phyloP scores from a whole-genome alignment of 805 yeast genomes.

The Maudiozyma barnettii region DNA sequence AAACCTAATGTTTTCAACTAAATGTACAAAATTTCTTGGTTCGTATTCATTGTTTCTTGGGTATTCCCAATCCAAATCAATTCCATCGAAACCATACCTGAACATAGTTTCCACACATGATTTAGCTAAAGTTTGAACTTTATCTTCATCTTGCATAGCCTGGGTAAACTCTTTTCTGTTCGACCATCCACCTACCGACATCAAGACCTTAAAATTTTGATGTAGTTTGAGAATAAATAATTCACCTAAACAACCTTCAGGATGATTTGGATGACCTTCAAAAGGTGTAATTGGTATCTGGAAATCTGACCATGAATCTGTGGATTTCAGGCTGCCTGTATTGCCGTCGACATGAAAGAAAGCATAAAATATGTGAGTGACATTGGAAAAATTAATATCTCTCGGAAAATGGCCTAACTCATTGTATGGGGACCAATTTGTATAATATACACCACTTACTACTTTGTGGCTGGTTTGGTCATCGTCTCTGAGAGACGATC shows the following conservation, averaged over 20 bases:
- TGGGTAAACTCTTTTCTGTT: conserved; percentile 40
- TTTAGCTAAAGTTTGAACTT: conserved; percentile 38
- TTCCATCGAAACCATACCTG: conserved; percentile 69
- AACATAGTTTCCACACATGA: conserved; percentile 40
- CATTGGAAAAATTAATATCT: conserved; percentile 45
- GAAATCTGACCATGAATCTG: conserved; percentile 62
- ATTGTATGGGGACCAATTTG: conserved; percentile 61
- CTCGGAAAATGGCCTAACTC: conserved; percentile 48
- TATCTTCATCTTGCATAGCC: conserved; percentile 31
- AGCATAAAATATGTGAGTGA: conserved; percentile 71
- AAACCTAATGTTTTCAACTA: conserved; percentile 35
- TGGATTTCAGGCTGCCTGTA: conserved; percentile 44
- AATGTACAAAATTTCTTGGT: conserved; percentile 34
- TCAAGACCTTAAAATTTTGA: conserved; percentile 40
- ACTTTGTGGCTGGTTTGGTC: not conserved
- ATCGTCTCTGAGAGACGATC: conserved; percentile 4
- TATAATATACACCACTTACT: conserved; percentile 36
- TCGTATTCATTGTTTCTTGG: conserved; percentile 42
- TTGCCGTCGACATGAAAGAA: conserved; percentile 51
- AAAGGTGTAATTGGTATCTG: conserved; percentile 28
- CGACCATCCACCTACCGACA: conserved; percentile 85
- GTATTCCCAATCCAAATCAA: conserved; percentile 94
- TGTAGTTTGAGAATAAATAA: conserved; percentile 31
- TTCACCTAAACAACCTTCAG: conserved; percentile 43
- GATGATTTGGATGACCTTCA: conserved; percentile 4